Evolutionary conservation across 345 rosid species (phyloP), one percentile per base, ranked within the genome.

Genomic region (Toxicodendron radicans): DNA sequence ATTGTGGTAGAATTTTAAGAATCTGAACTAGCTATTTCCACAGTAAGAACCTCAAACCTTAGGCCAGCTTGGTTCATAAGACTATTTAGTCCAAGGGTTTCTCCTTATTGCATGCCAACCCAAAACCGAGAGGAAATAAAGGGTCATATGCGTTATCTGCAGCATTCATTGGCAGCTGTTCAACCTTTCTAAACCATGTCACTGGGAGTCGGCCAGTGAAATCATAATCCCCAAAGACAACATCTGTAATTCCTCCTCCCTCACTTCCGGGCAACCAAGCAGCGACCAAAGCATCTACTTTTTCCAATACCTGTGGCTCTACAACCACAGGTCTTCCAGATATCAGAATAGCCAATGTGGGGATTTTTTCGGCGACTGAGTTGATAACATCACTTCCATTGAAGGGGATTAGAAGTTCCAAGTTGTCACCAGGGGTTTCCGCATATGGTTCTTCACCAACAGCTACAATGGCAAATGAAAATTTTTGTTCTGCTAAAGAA

Each of bases 241-340:
- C 91, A 71, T 92, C 94, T 20, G 90, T 58, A 2, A 92, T 76
- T 33, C 96, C 98, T 49, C 73, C 78, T 45, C 90, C 97, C 79
- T 94, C 97, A 0, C 79, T 89, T 81, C 97, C 98, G 12, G 97
- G 97, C 62, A 92, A 64, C 99, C 99, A 92, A 54, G 99, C 97
- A 54, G 94, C 97, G 21, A 92, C 82, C n/a, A 92, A 43, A 43
- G 90, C 91, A 62, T 89, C 89, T 2, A 81, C 71, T 80, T 91
- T 88, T 67, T 84, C 91, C 79, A 88, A 75, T 54, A 91, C 62
- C 33, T n/a, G 20, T n/a, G 86, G 84, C 52, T 91, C 90, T 21
- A 92, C 14, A 74, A 86, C 88, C 75, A 89, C 35, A 38, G 97
- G 99, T 65, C 97, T 87, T 80, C 97, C 99, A 7, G 94, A 80